These are phyloP conservation scores for Monosporascus sp. DNA, from an alignment of 2,329 filamentous ascomycete genomes.

Conservation along the genomic window DNA sequence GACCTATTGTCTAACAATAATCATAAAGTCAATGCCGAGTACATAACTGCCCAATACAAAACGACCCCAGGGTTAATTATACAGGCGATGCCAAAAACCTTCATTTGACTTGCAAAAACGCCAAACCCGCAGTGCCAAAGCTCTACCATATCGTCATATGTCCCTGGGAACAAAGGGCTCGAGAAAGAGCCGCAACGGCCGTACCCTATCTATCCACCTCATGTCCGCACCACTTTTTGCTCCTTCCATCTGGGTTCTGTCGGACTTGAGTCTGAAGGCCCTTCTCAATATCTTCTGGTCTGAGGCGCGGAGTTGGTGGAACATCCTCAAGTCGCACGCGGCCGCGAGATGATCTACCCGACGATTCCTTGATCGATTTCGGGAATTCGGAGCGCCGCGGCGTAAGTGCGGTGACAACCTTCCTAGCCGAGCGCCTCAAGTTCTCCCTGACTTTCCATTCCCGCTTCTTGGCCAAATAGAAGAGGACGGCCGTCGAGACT, in stretches of 20 bases:
- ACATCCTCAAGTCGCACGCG: slow-evolving; percentile 50
- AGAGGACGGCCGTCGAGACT: slow-evolving; percentile 64
- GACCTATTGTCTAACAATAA: too few species aligned
- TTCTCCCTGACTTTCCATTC: slow-evolving; percentile 76
- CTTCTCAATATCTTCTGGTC: slow-evolving; percentile 55
- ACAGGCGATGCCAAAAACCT: too few species aligned
- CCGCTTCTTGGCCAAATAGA: slow-evolving; percentile 76
- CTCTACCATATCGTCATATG: too few species aligned
- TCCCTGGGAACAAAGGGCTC: background rate
- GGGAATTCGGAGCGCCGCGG: slow-evolving; percentile 58
- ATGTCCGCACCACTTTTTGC: slow-evolving; percentile 25
- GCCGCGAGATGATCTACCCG: slow-evolving; percentile 27
- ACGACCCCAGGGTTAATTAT: too few species aligned
- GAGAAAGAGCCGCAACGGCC: background rate
- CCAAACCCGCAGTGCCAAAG: too few species aligned
- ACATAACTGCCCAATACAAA: too few species aligned
- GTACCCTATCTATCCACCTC: background rate
- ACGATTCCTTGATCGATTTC: slow-evolving; percentile 45
- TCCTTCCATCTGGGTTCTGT: slow-evolving; percentile 19
- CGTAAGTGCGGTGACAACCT: slow-evolving; percentile 57
- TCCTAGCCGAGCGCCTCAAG: slow-evolving; percentile 62
- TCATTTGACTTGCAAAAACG: too few species aligned
- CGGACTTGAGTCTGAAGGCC: slow-evolving; percentile 33
- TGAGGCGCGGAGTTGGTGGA: slow-evolving; percentile 52
- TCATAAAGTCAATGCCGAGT: too few species aligned